phyloP scores from a whole-genome alignment of 2,329 filamentous ascomycete species.

The Xylaria sp. region DNA sequence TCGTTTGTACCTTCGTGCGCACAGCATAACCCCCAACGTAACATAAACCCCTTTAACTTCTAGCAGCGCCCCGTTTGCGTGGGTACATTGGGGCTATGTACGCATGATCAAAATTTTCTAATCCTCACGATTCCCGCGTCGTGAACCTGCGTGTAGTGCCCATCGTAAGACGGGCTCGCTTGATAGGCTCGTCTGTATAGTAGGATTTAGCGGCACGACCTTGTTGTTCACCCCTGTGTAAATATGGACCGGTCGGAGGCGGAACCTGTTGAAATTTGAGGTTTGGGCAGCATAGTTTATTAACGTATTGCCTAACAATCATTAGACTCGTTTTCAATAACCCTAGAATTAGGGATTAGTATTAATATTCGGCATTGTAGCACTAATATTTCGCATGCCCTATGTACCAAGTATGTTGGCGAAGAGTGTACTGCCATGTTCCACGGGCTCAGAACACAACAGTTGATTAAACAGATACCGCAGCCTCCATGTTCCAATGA shows the following conservation, averaged over 20 bases:
- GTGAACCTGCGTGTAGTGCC: slow-evolving; percentile 1
- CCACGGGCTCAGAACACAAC: too few relatives aligned
- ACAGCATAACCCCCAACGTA: background rate
- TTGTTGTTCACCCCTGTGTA: slow-evolving; percentile 1
- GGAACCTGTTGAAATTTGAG: background rate
- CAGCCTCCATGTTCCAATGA: too few relatives aligned
- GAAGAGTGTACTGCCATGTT: too few relatives aligned
- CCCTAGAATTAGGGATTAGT: too few relatives aligned
- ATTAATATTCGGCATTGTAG: too few relatives aligned
- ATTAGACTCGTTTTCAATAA: too few relatives aligned
- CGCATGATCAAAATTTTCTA: background rate
- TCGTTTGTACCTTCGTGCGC: background rate
- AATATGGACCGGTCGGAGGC: background rate
- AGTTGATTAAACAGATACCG: too few relatives aligned
- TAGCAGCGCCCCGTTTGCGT: background rate
- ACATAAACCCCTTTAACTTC: background rate
- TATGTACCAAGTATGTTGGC: too few relatives aligned
- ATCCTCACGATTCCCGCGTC: slow-evolving; percentile 19
- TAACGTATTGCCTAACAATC: background rate
- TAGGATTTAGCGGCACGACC: slow-evolving; percentile 3
- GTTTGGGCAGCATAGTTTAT: background rate
- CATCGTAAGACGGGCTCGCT: slow-evolving; percentile 8
- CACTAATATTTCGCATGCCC: too few relatives aligned
- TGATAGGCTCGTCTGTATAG: background rate
- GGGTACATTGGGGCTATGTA: background rate